Evolutionary conservation across 345 rosid genomes (phyloP), one percentile per base, ranked within the genome.

Genomic region (Eucalyptus erythrocorys): DNA sequence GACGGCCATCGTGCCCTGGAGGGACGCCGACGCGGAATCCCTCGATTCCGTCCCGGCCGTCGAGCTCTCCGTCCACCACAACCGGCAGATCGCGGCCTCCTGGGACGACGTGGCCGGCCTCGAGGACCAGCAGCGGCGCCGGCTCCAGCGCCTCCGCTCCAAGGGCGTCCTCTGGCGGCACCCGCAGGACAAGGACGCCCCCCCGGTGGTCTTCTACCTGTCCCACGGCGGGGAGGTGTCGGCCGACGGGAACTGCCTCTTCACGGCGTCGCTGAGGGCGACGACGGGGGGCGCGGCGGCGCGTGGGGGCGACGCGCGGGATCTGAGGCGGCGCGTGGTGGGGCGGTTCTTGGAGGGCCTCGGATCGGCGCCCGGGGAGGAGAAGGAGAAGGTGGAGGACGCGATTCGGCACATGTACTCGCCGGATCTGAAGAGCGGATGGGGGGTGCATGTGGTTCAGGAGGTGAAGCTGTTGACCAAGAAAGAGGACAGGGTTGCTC

Each of bases 381-480:
- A 93, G 91, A 94, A 89, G 64, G 94, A 91, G 64, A 87, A 37
- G 87, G 94, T 95, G 87, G 91, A 91, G 43, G 95, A 89, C 4
- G 97, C 91, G 85, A 94, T 98, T 90, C 91, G 93, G 91, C 97
- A 98, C 55, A 94, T 98, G 99, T 98, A 98, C 89, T 93, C 96
- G 86, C 99, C 99, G 92, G 99, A 97, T 98, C 97, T 98, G 97
- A 95, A 91, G 86, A 95, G 51, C n/a, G 99, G 99, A 13, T 98
- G 99, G 99, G 99, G 99, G 88, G 92, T 98, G 90, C 99, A 98
- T 61, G 95, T 98, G 16, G 97, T 98, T 24, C 99, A 98, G 90
- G 99, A 98, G 91, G 94, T 94, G 68, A 98, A 98, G 92, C 50
- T 98, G 87, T 91, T 98, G 88, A 98, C 97, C 27, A 94, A 91